These are phyloP conservation scores for Osmanthus fragrans DNA, from an alignment of 257 asterid genomes.

Conservation along the genomic window DNA sequence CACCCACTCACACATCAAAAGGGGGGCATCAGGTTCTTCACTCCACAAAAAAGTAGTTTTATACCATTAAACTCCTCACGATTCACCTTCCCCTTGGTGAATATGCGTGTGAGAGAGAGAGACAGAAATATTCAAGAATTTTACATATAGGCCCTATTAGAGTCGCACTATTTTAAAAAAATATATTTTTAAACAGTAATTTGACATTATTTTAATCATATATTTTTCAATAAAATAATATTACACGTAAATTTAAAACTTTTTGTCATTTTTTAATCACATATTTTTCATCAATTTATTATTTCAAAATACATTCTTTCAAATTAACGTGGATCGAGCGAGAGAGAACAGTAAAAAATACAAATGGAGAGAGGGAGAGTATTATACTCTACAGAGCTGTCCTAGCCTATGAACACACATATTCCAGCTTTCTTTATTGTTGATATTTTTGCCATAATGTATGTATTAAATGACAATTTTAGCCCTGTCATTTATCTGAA, in stretches of 20 bases:
- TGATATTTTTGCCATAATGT: slow-evolving; percentile 25
- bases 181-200: no score
- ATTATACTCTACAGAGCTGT: slow-evolving; percentile 46
- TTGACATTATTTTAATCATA: no score
- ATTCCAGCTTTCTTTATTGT: slow-evolving; percentile 28
- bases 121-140: slow-evolving; percentile 4
- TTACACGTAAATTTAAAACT: no score
- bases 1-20: slow-evolving; percentile 69
- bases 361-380: neutral
- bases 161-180: no score
- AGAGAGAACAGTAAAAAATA: neutral
- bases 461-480: slow-evolving; percentile 15
- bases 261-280: no score
- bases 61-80: slow-evolving; percentile 40
- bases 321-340: no score
- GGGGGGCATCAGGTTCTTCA: slow-evolving; percentile 77
- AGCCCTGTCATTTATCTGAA: slow-evolving; percentile 30
- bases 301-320: no score
- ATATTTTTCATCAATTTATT: no score
- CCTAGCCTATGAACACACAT: slow-evolving; percentile 32
- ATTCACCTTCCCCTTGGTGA: slow-evolving; percentile 42
- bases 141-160: neutral
- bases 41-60: slow-evolving; percentile 63
- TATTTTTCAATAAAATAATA: no score
- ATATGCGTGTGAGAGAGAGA: slow-evolving; percentile 30